Evolutionary conservation across 2,329 filamentous ascomycete species (phyloP), one percentile per base, ranked within the genome.

Genomic region (Talaromyces sp.): DNA sequence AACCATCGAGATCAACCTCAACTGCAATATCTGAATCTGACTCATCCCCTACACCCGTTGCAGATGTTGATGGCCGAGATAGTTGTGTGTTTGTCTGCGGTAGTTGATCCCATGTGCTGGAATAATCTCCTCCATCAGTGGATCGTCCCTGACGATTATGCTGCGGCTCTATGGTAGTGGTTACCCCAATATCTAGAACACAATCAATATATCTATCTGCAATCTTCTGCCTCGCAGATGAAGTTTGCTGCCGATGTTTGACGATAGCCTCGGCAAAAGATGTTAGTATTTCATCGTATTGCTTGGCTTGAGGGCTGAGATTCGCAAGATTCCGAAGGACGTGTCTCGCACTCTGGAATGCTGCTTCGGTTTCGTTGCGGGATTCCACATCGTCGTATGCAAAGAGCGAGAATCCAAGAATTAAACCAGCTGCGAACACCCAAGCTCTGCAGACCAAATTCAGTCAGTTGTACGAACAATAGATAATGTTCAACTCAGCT

Each of bases 361-460:
- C 82, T 7, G 72, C 79, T 73, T 83, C 79, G 1, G 79, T 72
- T 0, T 81, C 78, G 6, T 76, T 72, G 58, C 83, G 80, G 0
- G 82, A 82, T 41, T 65, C 64, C 2, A 60, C 19, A 33, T 59
- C 64, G 24, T 65, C 64, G 19, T 65, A 65, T 33, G 48, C 61
- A 65, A 87, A 85, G 67, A 85, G 81, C 1, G 83, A 81, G 16
- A 88, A 83, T 0, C 85, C 85, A 0, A 87, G 76, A 0, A 87
- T 81, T 0, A 88, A 73, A 0, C 84, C 85, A 1, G 85, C 83
- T 0, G 84, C 83, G 64, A 88, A 87, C 0, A 86, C 76, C 64
- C 83, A 81, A 19, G 82, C 83, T 65, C 82, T 85, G 59, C 47
- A 45, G 64, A 41, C 24, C 48, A 47, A 14, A 39, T 3, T 52